Evolutionary conservation across 75 land plant species (phyloP).

Genomic region (Pseudotsuga menziesii): DNA sequence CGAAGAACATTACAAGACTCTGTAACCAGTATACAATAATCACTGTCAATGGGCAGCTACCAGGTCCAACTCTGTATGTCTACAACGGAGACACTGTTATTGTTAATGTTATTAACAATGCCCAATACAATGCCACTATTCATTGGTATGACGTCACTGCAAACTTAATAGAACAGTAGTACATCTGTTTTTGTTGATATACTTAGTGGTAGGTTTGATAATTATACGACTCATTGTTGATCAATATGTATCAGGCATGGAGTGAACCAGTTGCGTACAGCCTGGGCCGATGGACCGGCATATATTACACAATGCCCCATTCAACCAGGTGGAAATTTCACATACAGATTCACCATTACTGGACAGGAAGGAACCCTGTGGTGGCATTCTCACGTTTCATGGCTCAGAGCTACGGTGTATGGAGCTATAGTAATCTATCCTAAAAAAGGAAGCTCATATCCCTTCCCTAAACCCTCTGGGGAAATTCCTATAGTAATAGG

Average conservation of each 20-base stretch:
- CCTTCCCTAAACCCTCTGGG: constrained; percentile 11
- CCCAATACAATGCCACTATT: constrained; percentile 10
- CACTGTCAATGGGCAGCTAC: constrained; percentile 15
- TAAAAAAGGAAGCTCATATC: background rate
- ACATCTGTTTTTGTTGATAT: no score
- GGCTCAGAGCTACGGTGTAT: background rate
- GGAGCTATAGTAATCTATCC: constrained; percentile 18
- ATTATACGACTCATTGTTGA: no score
- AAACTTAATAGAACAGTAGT: no score
- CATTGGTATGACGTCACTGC: constrained; percentile 12
- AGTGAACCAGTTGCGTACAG: constrained; percentile 1
- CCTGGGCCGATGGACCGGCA: constrained; percentile 19
- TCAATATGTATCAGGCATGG: constrained; percentile 16
- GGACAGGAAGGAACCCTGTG: constrained; percentile 2
- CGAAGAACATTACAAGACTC: background rate
- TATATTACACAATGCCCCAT: constrained; percentile 26
- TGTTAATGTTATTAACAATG: constrained; percentile 15
- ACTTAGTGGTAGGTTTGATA: no score
- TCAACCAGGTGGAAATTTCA: constrained; percentile 1
- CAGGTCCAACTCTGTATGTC: constrained; percentile 15
- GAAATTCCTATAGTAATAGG: constrained; percentile 19
- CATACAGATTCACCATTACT: constrained; percentile 7
- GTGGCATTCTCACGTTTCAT: background rate
- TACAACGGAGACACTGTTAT: constrained; percentile 10
- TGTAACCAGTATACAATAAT: background rate